Evolutionary conservation across 148 eudicot species (phyloP).

Genomic region (Fagopyrum homotropicum): DNA sequence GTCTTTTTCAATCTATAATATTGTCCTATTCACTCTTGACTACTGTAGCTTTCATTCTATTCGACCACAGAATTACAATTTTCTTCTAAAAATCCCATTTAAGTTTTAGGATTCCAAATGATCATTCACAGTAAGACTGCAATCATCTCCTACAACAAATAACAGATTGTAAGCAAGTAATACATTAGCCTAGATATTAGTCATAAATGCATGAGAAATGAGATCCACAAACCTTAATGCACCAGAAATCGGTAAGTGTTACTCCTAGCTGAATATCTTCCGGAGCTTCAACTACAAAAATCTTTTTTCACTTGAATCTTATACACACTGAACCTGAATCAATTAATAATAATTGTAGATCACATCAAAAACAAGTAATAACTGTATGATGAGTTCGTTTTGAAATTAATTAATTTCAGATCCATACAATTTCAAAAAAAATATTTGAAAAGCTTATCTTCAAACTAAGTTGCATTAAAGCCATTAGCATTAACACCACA

Average conservation of each 20-base stretch:
- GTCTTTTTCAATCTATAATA: background rate
- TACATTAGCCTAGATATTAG: background rate
- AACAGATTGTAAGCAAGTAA: background rate
- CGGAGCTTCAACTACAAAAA: background rate
- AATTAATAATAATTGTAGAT: background rate
- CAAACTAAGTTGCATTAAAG: background rate
- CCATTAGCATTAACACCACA: background rate
- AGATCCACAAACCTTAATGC: conserved; percentile 1
- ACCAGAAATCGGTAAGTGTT: background rate
- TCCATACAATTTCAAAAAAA: background rate
- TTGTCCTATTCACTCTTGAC: background rate
- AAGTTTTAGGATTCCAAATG: background rate
- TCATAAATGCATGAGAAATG: background rate
- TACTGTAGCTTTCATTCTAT: background rate
- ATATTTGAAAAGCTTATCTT: background rate
- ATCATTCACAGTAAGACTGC: background rate
- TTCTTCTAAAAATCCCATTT: background rate
- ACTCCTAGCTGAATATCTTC: conserved; percentile 1
- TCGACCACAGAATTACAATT: background rate
- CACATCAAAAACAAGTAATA: background rate
- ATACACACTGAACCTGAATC: conserved; percentile 3
- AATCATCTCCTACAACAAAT: background rate
- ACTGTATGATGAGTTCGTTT: background rate
- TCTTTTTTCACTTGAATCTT: background rate
- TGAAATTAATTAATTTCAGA: background rate